Evolutionary conservation across 1,284 basidiomycete species (phyloP).

Genomic region (Neolentinus lepideus): DNA sequence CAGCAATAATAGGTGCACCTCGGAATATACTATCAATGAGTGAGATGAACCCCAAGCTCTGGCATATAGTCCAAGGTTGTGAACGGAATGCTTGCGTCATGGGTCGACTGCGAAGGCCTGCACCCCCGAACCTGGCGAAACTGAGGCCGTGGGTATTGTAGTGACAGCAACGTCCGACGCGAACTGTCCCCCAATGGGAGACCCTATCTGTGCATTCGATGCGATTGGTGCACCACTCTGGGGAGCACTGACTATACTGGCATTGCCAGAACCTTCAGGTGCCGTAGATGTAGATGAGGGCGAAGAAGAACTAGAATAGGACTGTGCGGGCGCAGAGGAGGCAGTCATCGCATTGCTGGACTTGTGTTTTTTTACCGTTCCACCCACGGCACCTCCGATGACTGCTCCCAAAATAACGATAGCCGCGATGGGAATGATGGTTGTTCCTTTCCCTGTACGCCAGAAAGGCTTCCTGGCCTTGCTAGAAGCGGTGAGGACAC

Average conservation of each 20-base stretch:
- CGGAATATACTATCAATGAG: too few species aligned
- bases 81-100: too few species aligned
- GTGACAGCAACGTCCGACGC: not conserved
- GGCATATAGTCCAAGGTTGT: too few species aligned
- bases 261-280: too few species aligned
- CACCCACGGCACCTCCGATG: conserved; percentile 58
- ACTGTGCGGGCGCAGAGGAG: not conserved
- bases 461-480: conserved; percentile 21
- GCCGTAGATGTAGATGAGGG: too few species aligned
- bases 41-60: too few species aligned
- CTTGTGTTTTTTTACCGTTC: conserved; percentile 26
- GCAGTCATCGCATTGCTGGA: not conserved
- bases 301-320: not conserved
- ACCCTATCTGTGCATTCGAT: too few species aligned
- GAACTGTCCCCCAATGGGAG: not conserved
- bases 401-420: conserved; percentile 40
- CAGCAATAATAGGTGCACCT: too few species aligned
- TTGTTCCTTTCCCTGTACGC: conserved; percentile 26
- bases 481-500: not conserved
- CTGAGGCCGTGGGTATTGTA: not conserved
- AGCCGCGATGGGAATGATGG: conserved; percentile 31
- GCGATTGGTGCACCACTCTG: too few species aligned
- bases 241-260: too few species aligned
- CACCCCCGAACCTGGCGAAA: not conserved
- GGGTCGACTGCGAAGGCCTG: not conserved